Conservation (phyloP, 1,139 yeast genomes). For the Candida glucosophila region DNA sequence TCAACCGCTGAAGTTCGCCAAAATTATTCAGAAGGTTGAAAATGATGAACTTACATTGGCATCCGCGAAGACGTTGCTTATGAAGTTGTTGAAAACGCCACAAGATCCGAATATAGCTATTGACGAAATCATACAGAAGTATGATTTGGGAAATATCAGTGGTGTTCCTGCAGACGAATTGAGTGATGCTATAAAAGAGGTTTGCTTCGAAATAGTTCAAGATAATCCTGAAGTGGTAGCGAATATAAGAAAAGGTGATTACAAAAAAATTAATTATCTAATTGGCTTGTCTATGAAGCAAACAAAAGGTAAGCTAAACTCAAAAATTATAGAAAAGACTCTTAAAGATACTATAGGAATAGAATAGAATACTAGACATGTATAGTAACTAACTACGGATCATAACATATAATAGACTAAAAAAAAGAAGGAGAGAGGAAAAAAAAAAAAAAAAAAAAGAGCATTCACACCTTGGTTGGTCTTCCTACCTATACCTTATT, state of each 20-base stretch:
- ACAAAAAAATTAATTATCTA: slow-evolving; percentile 60
- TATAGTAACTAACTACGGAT: no score
- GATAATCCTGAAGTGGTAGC: slow-evolving; percentile 50
- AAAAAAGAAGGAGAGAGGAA: no score
- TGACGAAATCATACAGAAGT: slow-evolving; percentile 41
- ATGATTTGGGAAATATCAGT: slow-evolving; percentile 40
- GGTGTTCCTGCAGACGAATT: slow-evolving; percentile 22
- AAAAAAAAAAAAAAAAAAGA: no score
- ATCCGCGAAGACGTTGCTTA: slow-evolving; percentile 57
- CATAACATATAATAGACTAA: no score
- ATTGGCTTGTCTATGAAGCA: slow-evolving; percentile 81
- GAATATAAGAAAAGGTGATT: slow-evolving; percentile 50
- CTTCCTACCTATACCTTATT: no score
- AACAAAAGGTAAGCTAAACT: slow-evolving; percentile 59
- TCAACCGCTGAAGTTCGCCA: slow-evolving; percentile 15
- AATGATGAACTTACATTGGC: slow-evolving; percentile 26
- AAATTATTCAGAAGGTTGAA: slow-evolving; percentile 17
- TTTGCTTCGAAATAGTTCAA: slow-evolving; percentile 46
- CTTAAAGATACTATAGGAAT: no score
- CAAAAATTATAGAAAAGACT: slow-evolving; percentile 36
- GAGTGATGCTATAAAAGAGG: slow-evolving; percentile 35
- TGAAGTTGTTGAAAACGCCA: slow-evolving; percentile 44
- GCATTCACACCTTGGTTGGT: no score
- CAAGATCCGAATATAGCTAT: slow-evolving; percentile 24
- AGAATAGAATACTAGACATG: no score